phyloP scores from a whole-genome alignment of 495 filamentous ascomycete species.

The Delitschia confertaspora region DNA sequence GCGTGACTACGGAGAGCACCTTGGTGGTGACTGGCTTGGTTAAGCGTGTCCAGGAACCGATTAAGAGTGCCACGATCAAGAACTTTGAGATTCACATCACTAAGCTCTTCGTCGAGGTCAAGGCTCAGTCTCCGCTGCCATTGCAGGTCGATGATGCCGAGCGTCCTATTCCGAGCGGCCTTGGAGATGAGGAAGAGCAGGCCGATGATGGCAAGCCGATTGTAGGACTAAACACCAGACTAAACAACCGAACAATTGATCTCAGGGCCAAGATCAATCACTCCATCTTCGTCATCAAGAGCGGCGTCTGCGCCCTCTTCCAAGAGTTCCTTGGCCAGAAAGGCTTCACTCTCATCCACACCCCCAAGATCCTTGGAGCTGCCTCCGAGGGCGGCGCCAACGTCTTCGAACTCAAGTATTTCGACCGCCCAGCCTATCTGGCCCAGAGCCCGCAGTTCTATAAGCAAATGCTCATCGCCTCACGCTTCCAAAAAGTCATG shows the following conservation, averaged over 20 bases:
- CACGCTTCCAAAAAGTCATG: conserved; percentile 37
- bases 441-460: conserved; percentile 41
- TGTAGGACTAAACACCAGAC: conserved; percentile 36
- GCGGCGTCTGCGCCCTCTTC: conserved; percentile 36
- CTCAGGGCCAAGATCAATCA: conserved; percentile 37
- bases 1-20: conserved; percentile 68
- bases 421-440: conserved; percentile 36
- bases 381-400: conserved; percentile 38
- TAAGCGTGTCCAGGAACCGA: conserved; percentile 61
- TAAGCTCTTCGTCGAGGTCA: conserved; percentile 66
- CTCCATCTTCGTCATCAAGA: conserved; percentile 40
- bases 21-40: conserved; percentile 70
- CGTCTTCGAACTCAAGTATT: conserved; percentile 41
- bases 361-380: conserved; percentile 37
- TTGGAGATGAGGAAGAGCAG: conserved; percentile 25
- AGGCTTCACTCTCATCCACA: conserved; percentile 35
- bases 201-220: conserved; percentile 32
- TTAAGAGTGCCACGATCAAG: conserved; percentile 69
- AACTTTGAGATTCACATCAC: conserved; percentile 72
- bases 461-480: conserved; percentile 41
- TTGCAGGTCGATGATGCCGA: conserved; percentile 44
- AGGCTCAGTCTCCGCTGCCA: conserved; percentile 55
- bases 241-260: conserved; percentile 40
- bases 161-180: conserved; percentile 33
- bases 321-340: conserved; percentile 33